phyloP scores from a whole-genome alignment of 202 grass and related monocot genomes.

The Zoysia matrella region DNA sequence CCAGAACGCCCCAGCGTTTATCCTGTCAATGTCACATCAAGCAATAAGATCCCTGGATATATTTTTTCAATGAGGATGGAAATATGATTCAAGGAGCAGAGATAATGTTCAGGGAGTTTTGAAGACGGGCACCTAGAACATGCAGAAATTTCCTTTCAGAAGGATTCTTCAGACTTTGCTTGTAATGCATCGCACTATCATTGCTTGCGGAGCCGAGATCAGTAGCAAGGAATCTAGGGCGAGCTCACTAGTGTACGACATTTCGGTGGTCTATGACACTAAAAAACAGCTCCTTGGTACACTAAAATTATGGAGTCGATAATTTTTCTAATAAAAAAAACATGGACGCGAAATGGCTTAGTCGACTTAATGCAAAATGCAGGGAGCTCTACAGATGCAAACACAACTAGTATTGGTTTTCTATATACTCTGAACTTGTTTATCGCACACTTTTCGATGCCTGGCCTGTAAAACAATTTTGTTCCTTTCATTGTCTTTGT shows the following conservation, averaged over 20 bases:
- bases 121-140: neutral
- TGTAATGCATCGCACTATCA: slow-evolving; percentile 15
- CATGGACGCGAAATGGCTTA: neutral
- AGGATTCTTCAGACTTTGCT: slow-evolving; percentile 20
- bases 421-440: neutral
- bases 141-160: slow-evolving; percentile 9
- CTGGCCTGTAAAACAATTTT: neutral
- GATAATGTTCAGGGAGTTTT: neutral
- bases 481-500: slow-evolving; percentile 1
- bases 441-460: neutral
- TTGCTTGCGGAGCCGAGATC: slow-evolving; percentile 41
- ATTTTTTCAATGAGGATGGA: neutral
- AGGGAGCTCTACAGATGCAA: neutral
- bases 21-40: slow-evolving; percentile 12
- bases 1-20: neutral
- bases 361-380: neutral
- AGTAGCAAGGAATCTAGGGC: slow-evolving; percentile 40
- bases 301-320: neutral
- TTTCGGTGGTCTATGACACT: slow-evolving; percentile 34
- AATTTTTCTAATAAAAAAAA: neutral
- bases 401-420: neutral
- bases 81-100: neutral
- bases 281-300: slow-evolving; percentile 4
- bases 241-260: slow-evolving; percentile 25
- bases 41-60: neutral